Conservation (phyloP, 73 alveolate species). For the Paramecium octaurelia region DNA sequence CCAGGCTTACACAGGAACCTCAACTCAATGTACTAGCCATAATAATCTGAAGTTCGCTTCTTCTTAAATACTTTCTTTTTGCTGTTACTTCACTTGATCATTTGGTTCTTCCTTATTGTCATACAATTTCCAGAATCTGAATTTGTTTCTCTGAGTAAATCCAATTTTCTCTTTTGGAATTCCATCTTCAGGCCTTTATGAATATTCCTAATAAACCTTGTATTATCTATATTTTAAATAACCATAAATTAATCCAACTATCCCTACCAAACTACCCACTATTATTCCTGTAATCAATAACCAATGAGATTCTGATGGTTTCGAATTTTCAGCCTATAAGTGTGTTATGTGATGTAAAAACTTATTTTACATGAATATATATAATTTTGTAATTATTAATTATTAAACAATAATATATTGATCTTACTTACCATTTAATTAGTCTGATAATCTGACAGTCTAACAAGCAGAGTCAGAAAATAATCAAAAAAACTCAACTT, state of each 20-base stretch:
- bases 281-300: not conserved
- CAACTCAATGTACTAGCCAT: conserved; percentile 26
- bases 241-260: not conserved
- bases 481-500: not conserved
- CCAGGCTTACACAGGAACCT: not conserved
- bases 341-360: not conserved
- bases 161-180: conserved; percentile 1
- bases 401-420: not conserved
- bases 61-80: not conserved
- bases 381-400: not conserved
- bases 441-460: not conserved
- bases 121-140: not conserved
- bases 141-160: not conserved
- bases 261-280: not conserved
- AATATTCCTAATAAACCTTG: conserved; percentile 21
- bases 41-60: not conserved
- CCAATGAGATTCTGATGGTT: conserved; percentile 11
- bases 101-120: not conserved
- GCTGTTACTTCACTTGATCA: not conserved
- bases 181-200: conserved; percentile 17
- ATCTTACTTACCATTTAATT: not conserved
- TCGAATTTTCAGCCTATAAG: not conserved
- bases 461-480: not conserved
- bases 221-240: not conserved
- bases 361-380: not conserved